phyloP scores from a whole-genome alignment of 2,329 filamentous ascomycete genomes.

The Xylariaceae sp. region DNA sequence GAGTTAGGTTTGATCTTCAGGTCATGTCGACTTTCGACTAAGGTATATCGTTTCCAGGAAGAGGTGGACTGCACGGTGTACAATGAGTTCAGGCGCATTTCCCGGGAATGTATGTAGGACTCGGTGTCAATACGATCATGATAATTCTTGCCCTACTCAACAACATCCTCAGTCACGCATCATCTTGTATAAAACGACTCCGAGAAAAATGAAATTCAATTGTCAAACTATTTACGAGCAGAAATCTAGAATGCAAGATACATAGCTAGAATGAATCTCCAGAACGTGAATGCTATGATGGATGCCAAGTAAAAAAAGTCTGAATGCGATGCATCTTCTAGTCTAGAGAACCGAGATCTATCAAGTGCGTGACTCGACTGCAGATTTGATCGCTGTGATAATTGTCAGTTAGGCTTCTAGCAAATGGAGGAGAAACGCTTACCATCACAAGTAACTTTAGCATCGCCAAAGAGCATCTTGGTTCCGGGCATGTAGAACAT shows the following conservation, averaged over 20 bases:
- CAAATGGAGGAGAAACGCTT: slow-evolving; percentile 30
- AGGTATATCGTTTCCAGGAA: too few species aligned
- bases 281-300: slow-evolving; percentile 4
- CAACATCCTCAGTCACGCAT: background rate
- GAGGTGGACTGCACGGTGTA: background rate
- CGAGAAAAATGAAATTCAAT: background rate
- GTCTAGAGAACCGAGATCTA: slow-evolving; percentile 25
- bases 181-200: background rate
- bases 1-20: too few species aligned
- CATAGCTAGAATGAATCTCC: slow-evolving; percentile 7
- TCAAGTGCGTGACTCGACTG: slow-evolving; percentile 30
- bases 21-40: too few species aligned
- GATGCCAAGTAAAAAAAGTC: slow-evolving; percentile 8
- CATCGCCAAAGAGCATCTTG: slow-evolving; percentile 89
- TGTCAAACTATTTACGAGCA: slow-evolving; percentile 1
- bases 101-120: too few species aligned
- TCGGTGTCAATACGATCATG: too few species aligned
- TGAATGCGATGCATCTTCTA: slow-evolving; percentile 15
- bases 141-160: too few species aligned
- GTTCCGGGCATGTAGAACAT: slow-evolving; percentile 91
- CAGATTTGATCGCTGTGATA: slow-evolving; percentile 38
- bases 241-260: slow-evolving; percentile 14
- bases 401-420: slow-evolving; percentile 4
- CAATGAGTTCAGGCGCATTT: background rate
- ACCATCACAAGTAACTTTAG: slow-evolving; percentile 78